Percentiles rank a stretch among this genome's conserved stretches.
Conservation (phyloP, 1,139 yeast species). For the Blastobotrys proliferans region DNA sequence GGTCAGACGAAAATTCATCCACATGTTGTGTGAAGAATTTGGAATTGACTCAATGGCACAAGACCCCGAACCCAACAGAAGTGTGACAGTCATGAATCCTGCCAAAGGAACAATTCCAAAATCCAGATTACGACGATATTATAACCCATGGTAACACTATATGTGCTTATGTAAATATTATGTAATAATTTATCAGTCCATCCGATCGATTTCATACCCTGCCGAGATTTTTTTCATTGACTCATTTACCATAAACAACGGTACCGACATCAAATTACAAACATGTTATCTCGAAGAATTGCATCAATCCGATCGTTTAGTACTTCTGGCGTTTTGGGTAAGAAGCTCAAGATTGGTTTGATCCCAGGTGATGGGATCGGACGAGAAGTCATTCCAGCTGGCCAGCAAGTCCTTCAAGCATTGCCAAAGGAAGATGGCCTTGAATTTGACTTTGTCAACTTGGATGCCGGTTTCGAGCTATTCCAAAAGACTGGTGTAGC, state of each 20-base stretch:
- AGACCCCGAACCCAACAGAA: constrained; percentile 75
- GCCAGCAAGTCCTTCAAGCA: constrained; percentile 76
- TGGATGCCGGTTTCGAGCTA: constrained; percentile 91
- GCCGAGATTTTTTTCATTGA: background rate
- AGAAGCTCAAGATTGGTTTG: constrained; percentile 41
- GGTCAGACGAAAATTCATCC: constrained; percentile 68
- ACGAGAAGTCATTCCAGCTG: constrained; percentile 94
- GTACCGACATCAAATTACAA: background rate
- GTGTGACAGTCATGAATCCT: constrained; percentile 49
- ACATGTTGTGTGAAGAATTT: constrained; percentile 58
- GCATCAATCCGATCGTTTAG: constrained; percentile 5
- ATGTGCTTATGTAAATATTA: background rate
- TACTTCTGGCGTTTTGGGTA: background rate
- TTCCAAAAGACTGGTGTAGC: constrained; percentile 93
- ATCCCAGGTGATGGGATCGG: constrained; percentile 99
- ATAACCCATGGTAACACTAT: constrained; percentile 11
- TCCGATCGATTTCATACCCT: background rate
- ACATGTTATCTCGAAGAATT: constrained; percentile 1
- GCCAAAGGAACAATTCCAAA: constrained; percentile 19
- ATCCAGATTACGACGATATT: constrained; percentile 21
- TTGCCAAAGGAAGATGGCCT: constrained; percentile 73
- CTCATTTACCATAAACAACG: background rate
- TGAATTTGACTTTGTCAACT: constrained; percentile 76
- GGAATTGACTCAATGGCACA: constrained; percentile 66
- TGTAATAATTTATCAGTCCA: background rate